Percentiles rank a stretch among this genome's conserved stretches.
Conservation (phyloP, 345 rosid genomes). For the Psidium guajava region DNA sequence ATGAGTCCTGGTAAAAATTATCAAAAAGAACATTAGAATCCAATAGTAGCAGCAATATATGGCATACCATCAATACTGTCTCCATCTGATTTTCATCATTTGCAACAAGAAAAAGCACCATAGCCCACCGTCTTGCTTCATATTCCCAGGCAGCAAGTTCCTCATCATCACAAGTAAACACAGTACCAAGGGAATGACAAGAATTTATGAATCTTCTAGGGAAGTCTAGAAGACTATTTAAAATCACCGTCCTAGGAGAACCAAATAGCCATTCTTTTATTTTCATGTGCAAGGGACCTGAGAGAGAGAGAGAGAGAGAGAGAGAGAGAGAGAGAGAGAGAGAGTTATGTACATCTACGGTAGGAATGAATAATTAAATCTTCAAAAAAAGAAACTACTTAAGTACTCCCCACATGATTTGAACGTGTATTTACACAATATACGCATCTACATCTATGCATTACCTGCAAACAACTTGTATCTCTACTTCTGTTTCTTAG, state of each 20-base stretch:
- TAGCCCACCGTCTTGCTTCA: conserved; percentile 79
- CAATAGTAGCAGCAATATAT: background rate
- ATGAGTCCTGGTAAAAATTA: background rate
- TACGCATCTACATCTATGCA: background rate
- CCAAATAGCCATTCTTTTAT: conserved; percentile 65
- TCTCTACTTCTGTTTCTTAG: background rate
- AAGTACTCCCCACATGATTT: background rate
- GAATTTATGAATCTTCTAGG: conserved; percentile 33
- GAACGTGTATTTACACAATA: background rate
- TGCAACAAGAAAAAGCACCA: conserved; percentile 47
- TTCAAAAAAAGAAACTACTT: background rate
- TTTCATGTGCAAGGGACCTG: conserved; percentile 26
- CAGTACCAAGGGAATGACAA: conserved; percentile 12
- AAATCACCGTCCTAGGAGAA: conserved; percentile 19
- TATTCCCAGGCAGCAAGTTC: conserved; percentile 83
- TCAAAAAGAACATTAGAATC: background rate
- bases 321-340: background rate
- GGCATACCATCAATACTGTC: conserved; percentile 48
- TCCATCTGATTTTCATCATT: conserved; percentile 35
- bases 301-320: background rate
- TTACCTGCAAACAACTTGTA: background rate
- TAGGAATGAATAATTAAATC: background rate
- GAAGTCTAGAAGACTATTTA: conserved; percentile 47
- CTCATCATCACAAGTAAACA: conserved; percentile 55
- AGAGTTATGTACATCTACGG: background rate